phyloP scores from a whole-genome alignment of 768 basidiomycete genomes.

The Russula olivacea region DNA sequence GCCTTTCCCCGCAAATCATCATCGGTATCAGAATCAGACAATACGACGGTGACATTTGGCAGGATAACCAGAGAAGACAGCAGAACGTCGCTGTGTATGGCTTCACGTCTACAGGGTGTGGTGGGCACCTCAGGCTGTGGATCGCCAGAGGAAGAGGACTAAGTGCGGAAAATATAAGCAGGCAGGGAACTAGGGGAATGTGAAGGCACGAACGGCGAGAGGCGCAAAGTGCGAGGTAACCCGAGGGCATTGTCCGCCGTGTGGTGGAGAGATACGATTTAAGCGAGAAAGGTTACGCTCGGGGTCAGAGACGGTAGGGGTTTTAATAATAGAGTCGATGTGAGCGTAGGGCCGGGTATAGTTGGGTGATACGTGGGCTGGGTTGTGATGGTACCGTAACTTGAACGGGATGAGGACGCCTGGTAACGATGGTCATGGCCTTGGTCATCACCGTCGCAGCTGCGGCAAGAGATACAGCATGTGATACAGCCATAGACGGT shows the following conservation, averaged over 20 bases:
- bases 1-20: conserved; percentile 1
- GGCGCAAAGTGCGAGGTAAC: no score
- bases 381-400: background rate
- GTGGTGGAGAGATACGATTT: background rate
- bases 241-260: no score
- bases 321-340: background rate
- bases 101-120: no score
- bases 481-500: background rate
- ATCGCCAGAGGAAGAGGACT: background rate
- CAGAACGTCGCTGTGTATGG: background rate
- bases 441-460: background rate
- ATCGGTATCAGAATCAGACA: background rate
- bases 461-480: background rate
- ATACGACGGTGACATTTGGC: background rate
- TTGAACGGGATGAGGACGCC: background rate
- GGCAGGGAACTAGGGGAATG: background rate
- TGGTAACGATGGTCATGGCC: background rate
- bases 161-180: background rate
- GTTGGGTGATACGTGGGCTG: background rate
- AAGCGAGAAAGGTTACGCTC: background rate
- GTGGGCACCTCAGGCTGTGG: background rate
- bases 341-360: background rate
- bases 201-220: background rate
- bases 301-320: background rate
- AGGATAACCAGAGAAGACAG: background rate